Evolutionary conservation across 306 rosid species (phyloP).

Genomic region (Trifolium repens): DNA sequence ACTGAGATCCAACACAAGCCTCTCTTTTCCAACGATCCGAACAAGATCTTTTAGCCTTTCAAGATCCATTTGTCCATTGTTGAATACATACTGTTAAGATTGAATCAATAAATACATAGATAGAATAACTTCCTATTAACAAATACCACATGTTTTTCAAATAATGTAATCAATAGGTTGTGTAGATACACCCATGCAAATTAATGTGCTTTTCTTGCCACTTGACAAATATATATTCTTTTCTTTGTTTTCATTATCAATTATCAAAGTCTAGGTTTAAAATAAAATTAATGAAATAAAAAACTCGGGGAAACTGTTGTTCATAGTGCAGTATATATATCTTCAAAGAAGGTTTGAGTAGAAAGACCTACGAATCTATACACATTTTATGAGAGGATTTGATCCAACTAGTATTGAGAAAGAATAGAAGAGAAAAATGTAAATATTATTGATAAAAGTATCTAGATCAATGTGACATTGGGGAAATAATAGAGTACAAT

Average conservation of each 20-base stretch:
- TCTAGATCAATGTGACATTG: neutral
- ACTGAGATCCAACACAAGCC: conserved; percentile 97
- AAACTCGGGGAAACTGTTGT: neutral
- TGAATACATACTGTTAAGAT: conserved; percentile 78
- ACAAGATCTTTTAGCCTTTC: conserved; percentile 82
- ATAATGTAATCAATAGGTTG: neutral
- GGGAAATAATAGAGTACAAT: neutral
- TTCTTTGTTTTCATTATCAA: conserved; percentile 12
- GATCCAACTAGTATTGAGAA: neutral
- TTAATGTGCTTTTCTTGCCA: conserved; percentile 9
- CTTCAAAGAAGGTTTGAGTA: conserved; percentile 20
- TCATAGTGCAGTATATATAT: neutral
- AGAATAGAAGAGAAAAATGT: neutral
- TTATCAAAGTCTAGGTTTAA: neutral
- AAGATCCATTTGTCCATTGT: conserved; percentile 90
- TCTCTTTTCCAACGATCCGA: conserved; percentile 73
- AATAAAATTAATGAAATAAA: neutral
- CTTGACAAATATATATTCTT: conserved; percentile 22
- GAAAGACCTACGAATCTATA: conserved; percentile 5
- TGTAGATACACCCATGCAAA: conserved; percentile 3
- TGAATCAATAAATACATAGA: conserved; percentile 32
- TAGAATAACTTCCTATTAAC: neutral
- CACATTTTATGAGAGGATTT: neutral
- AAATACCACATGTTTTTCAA: conserved; percentile 17
- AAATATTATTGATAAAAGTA: neutral